Percentiles rank a stretch among this genome's conserved stretches.
phyloP scores from a whole-genome alignment of 768 basidiomycete species.

The Sarcomyxa edulis region DNA sequence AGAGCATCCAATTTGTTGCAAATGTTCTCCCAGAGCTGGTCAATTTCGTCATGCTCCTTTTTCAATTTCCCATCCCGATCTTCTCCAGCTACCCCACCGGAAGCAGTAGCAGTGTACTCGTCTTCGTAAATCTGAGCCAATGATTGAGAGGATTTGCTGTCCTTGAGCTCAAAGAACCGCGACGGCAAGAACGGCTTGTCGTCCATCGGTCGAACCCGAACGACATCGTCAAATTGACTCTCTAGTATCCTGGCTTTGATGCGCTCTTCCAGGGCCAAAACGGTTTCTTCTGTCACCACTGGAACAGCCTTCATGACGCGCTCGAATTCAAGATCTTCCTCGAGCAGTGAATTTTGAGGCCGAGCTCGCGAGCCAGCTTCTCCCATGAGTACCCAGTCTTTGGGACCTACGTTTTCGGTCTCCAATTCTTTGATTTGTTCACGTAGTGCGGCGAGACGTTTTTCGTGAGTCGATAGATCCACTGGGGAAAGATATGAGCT shows the following conservation, averaged over 20 bases:
- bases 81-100: slow-evolving; percentile 49
- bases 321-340: slow-evolving; percentile 95
- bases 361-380: slow-evolving; percentile 80
- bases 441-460: slow-evolving; percentile 64
- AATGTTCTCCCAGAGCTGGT: slow-evolving; percentile 77
- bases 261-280: slow-evolving; percentile 77
- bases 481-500: background rate
- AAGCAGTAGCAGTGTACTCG: slow-evolving; percentile 72
- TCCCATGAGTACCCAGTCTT: slow-evolving; percentile 91
- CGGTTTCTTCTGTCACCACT: slow-evolving; percentile 83
- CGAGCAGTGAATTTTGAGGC: slow-evolving; percentile 87
- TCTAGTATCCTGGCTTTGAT: slow-evolving; percentile 90
- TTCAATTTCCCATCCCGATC: slow-evolving; percentile 85
- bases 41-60: slow-evolving; percentile 87
- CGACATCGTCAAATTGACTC: slow-evolving; percentile 85
- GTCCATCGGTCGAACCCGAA: slow-evolving; percentile 72
- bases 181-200: slow-evolving; percentile 91
- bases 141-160: slow-evolving; percentile 81
- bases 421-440: slow-evolving; percentile 82
- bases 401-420: slow-evolving; percentile 78
- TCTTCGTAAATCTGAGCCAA: slow-evolving; percentile 96
- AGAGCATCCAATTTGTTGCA: slow-evolving; percentile 88
- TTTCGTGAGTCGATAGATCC: slow-evolving; percentile 78
- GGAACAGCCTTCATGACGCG: slow-evolving; percentile 83
- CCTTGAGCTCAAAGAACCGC: slow-evolving; percentile 81